Evolutionary conservation across 495 filamentous ascomycete genomes (phyloP).

Genomic region (Acidomyces sp.): DNA sequence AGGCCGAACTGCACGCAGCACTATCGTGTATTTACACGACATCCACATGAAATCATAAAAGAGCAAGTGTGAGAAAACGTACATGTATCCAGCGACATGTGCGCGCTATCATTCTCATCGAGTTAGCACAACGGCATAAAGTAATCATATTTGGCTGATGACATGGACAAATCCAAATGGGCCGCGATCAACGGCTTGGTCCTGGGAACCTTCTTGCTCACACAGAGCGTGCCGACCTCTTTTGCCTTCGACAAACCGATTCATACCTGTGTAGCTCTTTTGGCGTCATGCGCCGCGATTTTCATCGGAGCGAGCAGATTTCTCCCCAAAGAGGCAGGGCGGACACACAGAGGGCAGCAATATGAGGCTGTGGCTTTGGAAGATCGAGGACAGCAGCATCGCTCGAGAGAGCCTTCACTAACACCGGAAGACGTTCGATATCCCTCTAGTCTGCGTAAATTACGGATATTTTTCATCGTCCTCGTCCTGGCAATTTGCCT

Average conservation of each 20-base stretch:
- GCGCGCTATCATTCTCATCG: too few species aligned
- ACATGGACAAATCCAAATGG: constrained; percentile 18
- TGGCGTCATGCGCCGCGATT: constrained; percentile 17
- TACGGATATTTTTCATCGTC: constrained; percentile 15
- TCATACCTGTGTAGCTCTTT: constrained; percentile 21
- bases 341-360: constrained; percentile 2
- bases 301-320: constrained; percentile 16
- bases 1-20: too few species aligned
- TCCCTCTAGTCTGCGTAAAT: constrained; percentile 12
- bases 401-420: constrained; percentile 6
- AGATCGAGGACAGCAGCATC: constrained; percentile 5
- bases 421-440: constrained; percentile 11
- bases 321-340: neutral
- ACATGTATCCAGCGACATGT: too few species aligned
- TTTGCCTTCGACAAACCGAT: constrained; percentile 27
- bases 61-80: too few species aligned
- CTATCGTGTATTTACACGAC: too few species aligned
- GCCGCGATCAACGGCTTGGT: constrained; percentile 23
- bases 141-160: too few species aligned
- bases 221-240: constrained; percentile 13
- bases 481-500: constrained; percentile 21
- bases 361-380: constrained; percentile 8
- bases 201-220: constrained; percentile 17
- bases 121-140: too few species aligned
- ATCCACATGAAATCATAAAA: too few species aligned